Evolutionary conservation across 139 green algal genomes (phyloP), one percentile per base, ranked within the genome.

Genomic region (Chlorella sp.): DNA sequence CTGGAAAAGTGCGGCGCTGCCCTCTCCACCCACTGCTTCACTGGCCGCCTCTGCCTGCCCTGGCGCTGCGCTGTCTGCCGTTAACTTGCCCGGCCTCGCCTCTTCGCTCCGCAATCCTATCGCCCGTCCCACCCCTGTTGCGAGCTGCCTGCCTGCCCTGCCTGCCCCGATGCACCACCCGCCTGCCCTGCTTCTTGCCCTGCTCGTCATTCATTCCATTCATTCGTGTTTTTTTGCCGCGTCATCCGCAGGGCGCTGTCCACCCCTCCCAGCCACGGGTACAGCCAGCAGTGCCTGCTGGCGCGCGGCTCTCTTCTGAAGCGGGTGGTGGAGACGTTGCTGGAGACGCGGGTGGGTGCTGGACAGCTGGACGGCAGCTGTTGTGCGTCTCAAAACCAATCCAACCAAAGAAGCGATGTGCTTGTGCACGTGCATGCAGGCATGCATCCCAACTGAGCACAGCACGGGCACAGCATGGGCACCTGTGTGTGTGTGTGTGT

Each of bases 311-410:
- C 87, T 2, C 34, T 89, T 36, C 87, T 93, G 18, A 86, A 91
- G 78, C 88, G 91, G 2, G 91, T 83, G 0, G 36, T 93, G 32
- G 82, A 93, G 26, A 91, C 91, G 1, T 75, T 93, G 36, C 76
- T 83, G 53, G 86, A 87, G 12, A 32, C 57, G 16, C 84, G 81
- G 84, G 84, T 81, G 57, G 9, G 80, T 81, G 75, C 32, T 78
- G 71, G 28, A 11, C 22, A 32, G 68, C 2, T 34, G n/a, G n/a
- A n/a, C n/a, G n/a, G n/a, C n/a, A n/a, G n/a, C n/a, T n/a, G n/a
- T n/a, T n/a, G n/a, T n/a, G n/a, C n/a, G n/a, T n/a, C n/a, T n/a
- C n/a, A n/a, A n/a, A n/a, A n/a, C n/a, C n/a, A n/a, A n/a, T n/a
- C n/a, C n/a, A n/a, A n/a, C n/a, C n/a, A n/a, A n/a, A n/a, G n/a